These are phyloP conservation scores for Nakataea oryzae DNA, from an alignment of 2,329 filamentous ascomycete genomes.

Conservation along the genomic window DNA sequence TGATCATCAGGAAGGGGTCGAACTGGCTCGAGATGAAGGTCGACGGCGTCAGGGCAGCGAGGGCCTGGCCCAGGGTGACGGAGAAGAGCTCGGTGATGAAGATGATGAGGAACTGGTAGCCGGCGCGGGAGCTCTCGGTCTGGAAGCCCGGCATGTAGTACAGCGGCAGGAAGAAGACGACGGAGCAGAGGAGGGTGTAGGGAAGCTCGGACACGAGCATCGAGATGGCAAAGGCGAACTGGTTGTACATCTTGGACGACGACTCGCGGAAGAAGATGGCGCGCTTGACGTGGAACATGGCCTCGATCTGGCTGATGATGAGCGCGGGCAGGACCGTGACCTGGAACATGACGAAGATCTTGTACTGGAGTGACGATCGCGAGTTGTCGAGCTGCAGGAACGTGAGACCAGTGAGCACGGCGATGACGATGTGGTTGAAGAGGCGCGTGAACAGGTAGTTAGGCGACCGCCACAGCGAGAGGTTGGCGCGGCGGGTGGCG, in stretches of 20 bases:
- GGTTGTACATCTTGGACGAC: constrained; percentile 76
- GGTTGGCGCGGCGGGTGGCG: constrained; percentile 62
- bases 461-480: constrained; percentile 74
- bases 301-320: constrained; percentile 75
- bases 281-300: constrained; percentile 71
- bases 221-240: constrained; percentile 65
- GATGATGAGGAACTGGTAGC: constrained; percentile 80
- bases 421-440: constrained; percentile 74
- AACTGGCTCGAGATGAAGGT: constrained; percentile 70
- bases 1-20: constrained; percentile 75
- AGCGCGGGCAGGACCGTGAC: constrained; percentile 74
- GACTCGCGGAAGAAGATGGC: constrained; percentile 80
- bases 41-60: constrained; percentile 67
- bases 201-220: constrained; percentile 80
- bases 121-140: constrained; percentile 51
- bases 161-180: constrained; percentile 70
- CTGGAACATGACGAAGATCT: constrained; percentile 85
- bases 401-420: constrained; percentile 66
- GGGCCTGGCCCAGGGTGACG: constrained; percentile 66
- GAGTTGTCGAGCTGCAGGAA: constrained; percentile 72
- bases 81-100: constrained; percentile 78
- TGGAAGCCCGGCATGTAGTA: constrained; percentile 80
- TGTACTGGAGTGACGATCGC: constrained; percentile 68
- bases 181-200: constrained; percentile 70
- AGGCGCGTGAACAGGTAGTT: constrained; percentile 85